Evolutionary conservation across 1,284 basidiomycete genomes (phyloP).

Genomic region (Omphalotus olearius): DNA sequence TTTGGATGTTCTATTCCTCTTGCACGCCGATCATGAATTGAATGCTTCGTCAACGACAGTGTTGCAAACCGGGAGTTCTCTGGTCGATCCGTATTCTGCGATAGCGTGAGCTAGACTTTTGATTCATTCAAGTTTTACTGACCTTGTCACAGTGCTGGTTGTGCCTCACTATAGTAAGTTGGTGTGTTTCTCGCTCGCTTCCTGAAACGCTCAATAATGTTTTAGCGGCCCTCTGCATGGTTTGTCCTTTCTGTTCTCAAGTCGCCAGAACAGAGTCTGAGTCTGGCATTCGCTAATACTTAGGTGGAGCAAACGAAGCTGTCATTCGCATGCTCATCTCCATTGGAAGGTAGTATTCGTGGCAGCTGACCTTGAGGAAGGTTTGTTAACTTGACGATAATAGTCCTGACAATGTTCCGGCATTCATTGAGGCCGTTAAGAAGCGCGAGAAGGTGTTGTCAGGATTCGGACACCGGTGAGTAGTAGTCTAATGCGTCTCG

Average conservation of each 20-base stretch:
- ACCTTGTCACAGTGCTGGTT: slow-evolving; percentile 54
- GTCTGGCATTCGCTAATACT: slow-evolving; percentile 5
- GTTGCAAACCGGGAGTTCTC: slow-evolving; percentile 79
- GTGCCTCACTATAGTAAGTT: slow-evolving; percentile 78
- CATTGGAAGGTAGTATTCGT: slow-evolving; percentile 63
- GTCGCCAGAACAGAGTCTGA: neutral
- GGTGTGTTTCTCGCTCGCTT: neutral
- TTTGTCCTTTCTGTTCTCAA: slow-evolving; percentile 17
- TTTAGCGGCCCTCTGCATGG: slow-evolving; percentile 77
- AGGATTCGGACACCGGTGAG: slow-evolving; percentile 80
- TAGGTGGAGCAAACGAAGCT: slow-evolving; percentile 82
- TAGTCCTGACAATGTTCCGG: slow-evolving; percentile 80
- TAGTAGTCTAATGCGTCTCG: too few species aligned
- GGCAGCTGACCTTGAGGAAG: slow-evolving; percentile 1
- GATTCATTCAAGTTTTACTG: neutral
- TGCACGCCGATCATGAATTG: slow-evolving; percentile 87
- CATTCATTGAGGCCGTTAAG: slow-evolving; percentile 82
- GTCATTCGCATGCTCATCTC: slow-evolving; percentile 88
- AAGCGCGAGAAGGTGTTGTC: slow-evolving; percentile 80
- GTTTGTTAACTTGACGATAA: neutral
- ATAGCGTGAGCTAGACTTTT: slow-evolving; percentile 52
- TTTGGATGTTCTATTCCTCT: slow-evolving; percentile 78
- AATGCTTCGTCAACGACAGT: slow-evolving; percentile 84
- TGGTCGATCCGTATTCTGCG: slow-evolving; percentile 85
- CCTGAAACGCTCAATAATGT: neutral